A percentile compares a stretch with the other conserved stretches of the same genome.
Evolutionary conservation across 495 filamentous ascomycete genomes (phyloP).

Genomic region (Lindgomyces ingoldianus): DNA sequence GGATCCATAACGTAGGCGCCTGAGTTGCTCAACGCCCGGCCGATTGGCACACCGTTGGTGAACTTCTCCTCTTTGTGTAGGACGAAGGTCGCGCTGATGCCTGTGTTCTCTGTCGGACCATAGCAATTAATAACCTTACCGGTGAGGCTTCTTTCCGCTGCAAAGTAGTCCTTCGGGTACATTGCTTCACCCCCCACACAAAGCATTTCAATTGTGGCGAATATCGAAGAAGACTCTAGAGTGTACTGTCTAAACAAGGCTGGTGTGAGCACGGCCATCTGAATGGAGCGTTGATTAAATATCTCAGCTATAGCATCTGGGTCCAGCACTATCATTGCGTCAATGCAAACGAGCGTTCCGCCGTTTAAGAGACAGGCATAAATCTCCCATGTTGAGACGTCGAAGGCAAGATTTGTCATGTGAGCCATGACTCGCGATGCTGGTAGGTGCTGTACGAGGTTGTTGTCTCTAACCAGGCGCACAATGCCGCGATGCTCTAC

Average conservation of each 20-base stretch:
- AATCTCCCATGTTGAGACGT: conserved; percentile 8
- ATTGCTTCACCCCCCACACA: neutral
- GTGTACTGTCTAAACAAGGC: neutral
- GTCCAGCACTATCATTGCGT: conserved; percentile 13
- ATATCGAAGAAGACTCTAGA: neutral
- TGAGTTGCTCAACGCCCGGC: conserved; percentile 13
- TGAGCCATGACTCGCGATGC: neutral
- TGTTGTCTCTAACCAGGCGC: neutral
- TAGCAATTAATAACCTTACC: neutral
- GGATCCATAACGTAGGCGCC: conserved; percentile 45
- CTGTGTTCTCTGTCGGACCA: neutral
- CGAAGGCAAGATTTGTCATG: conserved; percentile 11
- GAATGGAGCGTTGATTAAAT: neutral
- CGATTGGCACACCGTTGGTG: conserved; percentile 44
- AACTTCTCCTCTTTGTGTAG: conserved; percentile 35
- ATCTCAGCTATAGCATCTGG: conserved; percentile 26
- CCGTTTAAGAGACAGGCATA: conserved; percentile 6
- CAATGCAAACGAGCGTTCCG: conserved; percentile 9
- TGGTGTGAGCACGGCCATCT: neutral
- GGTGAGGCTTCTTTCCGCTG: neutral
- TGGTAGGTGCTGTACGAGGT: neutral
- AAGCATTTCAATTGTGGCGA: neutral
- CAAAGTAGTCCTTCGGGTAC: neutral
- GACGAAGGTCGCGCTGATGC: neutral
- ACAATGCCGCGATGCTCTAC: neutral